These are phyloP conservation scores for Irpex lacteus DNA, from an alignment of 1,284 basidiomycete genomes.

Conservation along the genomic window DNA sequence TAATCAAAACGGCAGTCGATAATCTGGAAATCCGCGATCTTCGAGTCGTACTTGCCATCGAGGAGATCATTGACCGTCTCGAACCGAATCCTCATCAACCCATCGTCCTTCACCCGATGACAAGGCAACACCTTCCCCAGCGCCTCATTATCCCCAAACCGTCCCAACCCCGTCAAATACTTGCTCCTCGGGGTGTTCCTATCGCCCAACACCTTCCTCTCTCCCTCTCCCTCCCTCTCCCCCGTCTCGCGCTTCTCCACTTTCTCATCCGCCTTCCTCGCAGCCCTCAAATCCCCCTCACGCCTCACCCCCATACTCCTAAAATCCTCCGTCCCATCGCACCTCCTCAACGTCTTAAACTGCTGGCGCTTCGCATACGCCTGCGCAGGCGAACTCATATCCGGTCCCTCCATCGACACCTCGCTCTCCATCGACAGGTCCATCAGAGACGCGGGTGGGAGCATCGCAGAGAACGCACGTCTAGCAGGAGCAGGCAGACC, in stretches of 20 bases:
- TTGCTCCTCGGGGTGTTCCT: slow-evolving; percentile 32
- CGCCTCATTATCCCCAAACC: slow-evolving; percentile 91
- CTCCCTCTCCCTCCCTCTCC: slow-evolving; percentile 15
- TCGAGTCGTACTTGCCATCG: slow-evolving; percentile 64
- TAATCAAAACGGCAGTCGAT: slow-evolving; percentile 99
- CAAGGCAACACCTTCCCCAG: slow-evolving; percentile 94
- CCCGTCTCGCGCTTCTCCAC: too few relatives aligned
- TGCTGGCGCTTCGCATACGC: slow-evolving; percentile 74
- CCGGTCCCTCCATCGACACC: slow-evolving; percentile 31
- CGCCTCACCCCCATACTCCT: slow-evolving; percentile 48
- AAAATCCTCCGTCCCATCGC: slow-evolving; percentile 79
- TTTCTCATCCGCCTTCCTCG: slow-evolving; percentile 4
- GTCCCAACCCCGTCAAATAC: slow-evolving; percentile 40
- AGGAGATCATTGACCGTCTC: slow-evolving; percentile 81
- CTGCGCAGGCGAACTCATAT: slow-evolving; percentile 74
- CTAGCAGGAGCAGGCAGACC: slow-evolving; percentile 42
- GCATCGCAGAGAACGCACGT: slow-evolving; percentile 72
- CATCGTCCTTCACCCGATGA: slow-evolving; percentile 91
- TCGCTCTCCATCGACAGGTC: slow-evolving; percentile 37
- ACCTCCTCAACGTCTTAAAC: slow-evolving; percentile 66
- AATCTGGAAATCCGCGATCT: slow-evolving; percentile 72
- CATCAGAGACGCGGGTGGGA: slow-evolving; percentile 41
- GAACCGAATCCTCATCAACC: slow-evolving; percentile 86
- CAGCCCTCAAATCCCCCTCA: slow-evolving; percentile 46
- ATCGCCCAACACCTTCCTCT: slow-evolving; percentile 19